A percentile compares a stretch with the other conserved stretches of the same genome.
phyloP scores from a whole-genome alignment of 306 rosid genomes.

The Acacia crassicarpa region DNA sequence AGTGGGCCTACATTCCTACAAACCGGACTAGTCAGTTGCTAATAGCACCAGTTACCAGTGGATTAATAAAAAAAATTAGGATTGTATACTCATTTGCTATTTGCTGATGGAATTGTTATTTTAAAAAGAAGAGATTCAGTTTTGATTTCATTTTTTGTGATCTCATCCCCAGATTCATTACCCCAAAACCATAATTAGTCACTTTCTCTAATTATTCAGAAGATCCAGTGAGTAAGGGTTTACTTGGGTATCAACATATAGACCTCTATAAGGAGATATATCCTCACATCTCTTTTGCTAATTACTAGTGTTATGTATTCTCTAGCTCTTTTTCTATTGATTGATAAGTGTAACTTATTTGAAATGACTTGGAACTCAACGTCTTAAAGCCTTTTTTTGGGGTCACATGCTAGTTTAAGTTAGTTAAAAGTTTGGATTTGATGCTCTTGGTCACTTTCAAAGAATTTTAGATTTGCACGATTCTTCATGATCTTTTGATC shows the following conservation, averaged over 20 bases:
- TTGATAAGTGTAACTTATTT: background rate
- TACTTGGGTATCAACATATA: background rate
- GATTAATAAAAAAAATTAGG: too few relatives aligned
- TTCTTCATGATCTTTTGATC: background rate
- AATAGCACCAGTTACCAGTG: too few relatives aligned
- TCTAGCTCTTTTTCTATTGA: background rate
- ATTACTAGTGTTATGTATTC: too few relatives aligned
- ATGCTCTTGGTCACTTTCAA: background rate
- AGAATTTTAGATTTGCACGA: background rate
- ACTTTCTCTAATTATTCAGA: background rate
- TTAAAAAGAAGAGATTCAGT: background rate
- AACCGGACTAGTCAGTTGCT: too few relatives aligned
- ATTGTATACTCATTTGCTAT: too few relatives aligned
- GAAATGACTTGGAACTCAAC: background rate
- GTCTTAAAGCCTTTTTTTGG: too few relatives aligned
- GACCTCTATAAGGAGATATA: background rate
- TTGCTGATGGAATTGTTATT: background rate
- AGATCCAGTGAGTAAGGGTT: background rate
- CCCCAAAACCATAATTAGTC: slow-evolving; percentile 1
- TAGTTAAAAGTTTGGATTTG: background rate
- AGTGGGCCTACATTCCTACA: too few relatives aligned
- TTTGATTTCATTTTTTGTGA: background rate
- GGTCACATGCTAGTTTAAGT: background rate
- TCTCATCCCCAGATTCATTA: slow-evolving; percentile 12
- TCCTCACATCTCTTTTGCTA: background rate